These are phyloP conservation scores for Vanrija pseudolonga DNA, from an alignment of 1,284 basidiomycete species.

Conservation along the genomic window DNA sequence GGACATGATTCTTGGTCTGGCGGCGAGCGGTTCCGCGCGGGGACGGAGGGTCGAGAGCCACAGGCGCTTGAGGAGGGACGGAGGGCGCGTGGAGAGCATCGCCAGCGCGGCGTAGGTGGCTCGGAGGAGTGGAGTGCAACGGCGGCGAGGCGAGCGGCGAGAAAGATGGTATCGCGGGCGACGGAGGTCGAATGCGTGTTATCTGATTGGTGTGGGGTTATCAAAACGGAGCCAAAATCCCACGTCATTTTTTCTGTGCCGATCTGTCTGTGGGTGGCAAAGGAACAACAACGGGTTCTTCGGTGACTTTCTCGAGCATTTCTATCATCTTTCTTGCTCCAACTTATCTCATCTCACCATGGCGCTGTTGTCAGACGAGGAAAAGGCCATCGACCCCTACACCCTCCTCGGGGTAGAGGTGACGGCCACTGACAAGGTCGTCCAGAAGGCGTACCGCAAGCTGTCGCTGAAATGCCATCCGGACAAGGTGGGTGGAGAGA, in stretches of 20 bases:
- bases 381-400: slow-evolving; percentile 62
- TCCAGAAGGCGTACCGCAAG: slow-evolving; percentile 76
- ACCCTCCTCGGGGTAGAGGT: slow-evolving; percentile 64
- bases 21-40: background rate
- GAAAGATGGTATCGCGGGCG: background rate
- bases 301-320: background rate
- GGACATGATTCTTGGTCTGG: background rate
- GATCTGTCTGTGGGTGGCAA: background rate
- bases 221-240: too few species aligned
- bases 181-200: background rate
- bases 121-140: background rate
- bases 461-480: slow-evolving; percentile 83
- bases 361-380: slow-evolving; percentile 45
- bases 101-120: background rate
- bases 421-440: slow-evolving; percentile 74
- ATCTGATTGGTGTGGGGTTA: too few species aligned
- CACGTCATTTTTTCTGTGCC: background rate
- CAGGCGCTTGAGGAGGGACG: slow-evolving; percentile 22
- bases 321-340: background rate
- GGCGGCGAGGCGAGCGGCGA: background rate
- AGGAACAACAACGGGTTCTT: too few species aligned
- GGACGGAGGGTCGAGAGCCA: slow-evolving; percentile 21
- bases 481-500: slow-evolving; percentile 70
- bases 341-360: background rate
- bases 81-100: slow-evolving; percentile 21